These are phyloP conservation scores for Pleurotus tuber-regium DNA, from an alignment of 768 basidiomycete genomes.

Conservation along the genomic window DNA sequence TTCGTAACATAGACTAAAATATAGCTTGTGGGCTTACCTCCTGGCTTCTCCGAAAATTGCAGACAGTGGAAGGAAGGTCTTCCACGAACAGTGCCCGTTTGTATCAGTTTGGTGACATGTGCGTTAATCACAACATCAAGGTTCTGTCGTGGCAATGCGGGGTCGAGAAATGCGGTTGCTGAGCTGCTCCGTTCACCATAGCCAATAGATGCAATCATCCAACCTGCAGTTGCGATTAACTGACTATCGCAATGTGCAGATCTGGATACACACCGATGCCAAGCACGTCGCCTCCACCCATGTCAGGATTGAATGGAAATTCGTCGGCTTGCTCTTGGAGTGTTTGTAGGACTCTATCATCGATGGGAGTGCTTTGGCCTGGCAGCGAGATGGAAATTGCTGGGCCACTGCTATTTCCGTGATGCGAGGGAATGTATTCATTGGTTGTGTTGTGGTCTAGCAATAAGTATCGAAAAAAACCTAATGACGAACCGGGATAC, in stretches of 20 bases:
- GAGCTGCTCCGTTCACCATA: conserved; percentile 32
- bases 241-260: neutral
- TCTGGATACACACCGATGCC: conserved; percentile 23
- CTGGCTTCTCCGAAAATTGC: conserved; percentile 13
- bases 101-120: conserved; percentile 14
- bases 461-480: too few relatives aligned
- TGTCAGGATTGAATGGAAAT: conserved; percentile 34
- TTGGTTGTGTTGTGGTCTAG: conserved; percentile 30
- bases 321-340: conserved; percentile 27
- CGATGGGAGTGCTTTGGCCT: conserved; percentile 26
- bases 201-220: conserved; percentile 30
- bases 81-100: neutral
- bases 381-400: conserved; percentile 28
- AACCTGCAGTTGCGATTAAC: conserved; percentile 18
- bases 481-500: neutral
- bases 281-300: conserved; percentile 28
- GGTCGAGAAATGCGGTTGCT: conserved; percentile 31
- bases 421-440: conserved; percentile 34
- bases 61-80: conserved; percentile 16
- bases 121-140: conserved; percentile 21
- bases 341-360: conserved; percentile 29
- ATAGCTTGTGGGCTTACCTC: too few relatives aligned
- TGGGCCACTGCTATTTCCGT: conserved; percentile 29
- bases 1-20: too few relatives aligned
- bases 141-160: conserved; percentile 21